Evolutionary conservation across 768 basidiomycete genomes (phyloP).

Genomic region (Termitomyces sp.): DNA sequence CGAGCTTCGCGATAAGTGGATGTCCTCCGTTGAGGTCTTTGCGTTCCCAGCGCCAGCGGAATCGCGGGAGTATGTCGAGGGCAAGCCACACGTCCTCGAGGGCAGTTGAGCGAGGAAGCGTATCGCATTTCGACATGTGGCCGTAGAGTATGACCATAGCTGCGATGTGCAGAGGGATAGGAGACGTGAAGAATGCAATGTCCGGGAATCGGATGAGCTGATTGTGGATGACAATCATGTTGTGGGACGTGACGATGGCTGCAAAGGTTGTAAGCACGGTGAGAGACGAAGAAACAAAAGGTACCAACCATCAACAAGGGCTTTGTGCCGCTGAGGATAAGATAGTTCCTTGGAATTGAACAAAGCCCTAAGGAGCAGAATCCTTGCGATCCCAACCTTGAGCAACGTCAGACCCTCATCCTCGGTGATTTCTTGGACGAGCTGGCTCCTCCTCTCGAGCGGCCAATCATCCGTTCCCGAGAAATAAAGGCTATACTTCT

Average conservation of each 20-base stretch:
- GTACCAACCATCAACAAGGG: constrained; percentile 70
- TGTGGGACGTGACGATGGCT: constrained; percentile 87
- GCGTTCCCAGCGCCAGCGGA: constrained; percentile 91
- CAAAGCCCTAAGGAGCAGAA: constrained; percentile 72
- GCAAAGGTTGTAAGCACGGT: not conserved
- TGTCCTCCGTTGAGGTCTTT: constrained; percentile 78
- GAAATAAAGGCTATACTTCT: constrained; percentile 72
- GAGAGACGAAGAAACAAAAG: not conserved
- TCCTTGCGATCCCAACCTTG: constrained; percentile 79
- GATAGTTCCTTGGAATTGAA: constrained; percentile 75
- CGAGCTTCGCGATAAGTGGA: constrained; percentile 80
- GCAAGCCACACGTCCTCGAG: constrained; percentile 85
- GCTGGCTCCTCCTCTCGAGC: constrained; percentile 55
- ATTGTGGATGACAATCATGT: constrained; percentile 81
- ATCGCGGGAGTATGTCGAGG: constrained; percentile 82
- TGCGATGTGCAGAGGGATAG: constrained; percentile 84
- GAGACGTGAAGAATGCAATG: constrained; percentile 85
- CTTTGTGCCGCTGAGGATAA: constrained; percentile 62
- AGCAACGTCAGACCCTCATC: constrained; percentile 80
- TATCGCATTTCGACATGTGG: constrained; percentile 75
- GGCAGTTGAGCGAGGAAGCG: constrained; percentile 58
- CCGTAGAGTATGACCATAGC: constrained; percentile 91
- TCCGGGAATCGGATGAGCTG: constrained; percentile 83
- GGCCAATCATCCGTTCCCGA: constrained; percentile 76
- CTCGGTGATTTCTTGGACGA: constrained; percentile 73